A percentile compares a stretch with the other conserved stretches of the same genome.
Conservation (phyloP, 208 protist species). For the Jaenimonas drosophilae region DNA sequence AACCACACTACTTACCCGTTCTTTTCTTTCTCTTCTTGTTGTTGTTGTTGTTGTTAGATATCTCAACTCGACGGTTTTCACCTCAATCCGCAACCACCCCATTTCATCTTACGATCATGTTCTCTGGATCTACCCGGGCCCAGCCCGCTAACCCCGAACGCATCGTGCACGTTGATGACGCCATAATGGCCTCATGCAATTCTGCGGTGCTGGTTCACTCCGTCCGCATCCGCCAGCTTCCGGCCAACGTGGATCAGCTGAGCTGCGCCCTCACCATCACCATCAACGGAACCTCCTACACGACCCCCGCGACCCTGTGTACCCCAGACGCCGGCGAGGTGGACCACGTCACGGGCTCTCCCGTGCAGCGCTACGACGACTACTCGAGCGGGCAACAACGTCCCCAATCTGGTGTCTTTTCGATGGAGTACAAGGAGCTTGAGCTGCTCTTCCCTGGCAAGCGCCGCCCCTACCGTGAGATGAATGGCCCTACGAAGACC, state of each 20-base stretch:
- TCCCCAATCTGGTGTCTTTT: neutral
- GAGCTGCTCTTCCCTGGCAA: constrained; percentile 7
- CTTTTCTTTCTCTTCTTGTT: constrained; percentile 10
- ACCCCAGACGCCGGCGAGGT: constrained; percentile 1
- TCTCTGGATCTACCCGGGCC: neutral
- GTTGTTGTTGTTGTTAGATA: no score
- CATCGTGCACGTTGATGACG: constrained; percentile 3
- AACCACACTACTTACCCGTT: no score
- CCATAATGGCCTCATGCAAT: constrained; percentile 6
- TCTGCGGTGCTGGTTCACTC: constrained; percentile 5
- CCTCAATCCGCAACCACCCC: no score
- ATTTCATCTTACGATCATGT: neutral
- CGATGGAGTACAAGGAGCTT: constrained; percentile 5
- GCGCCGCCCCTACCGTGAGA: constrained; percentile 2
- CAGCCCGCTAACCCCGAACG: constrained; percentile 1
- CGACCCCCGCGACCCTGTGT: neutral
- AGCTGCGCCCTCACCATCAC: constrained; percentile 13
- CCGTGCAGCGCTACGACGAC: neutral
- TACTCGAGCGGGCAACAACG: neutral
- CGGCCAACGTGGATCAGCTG: constrained; percentile 2
- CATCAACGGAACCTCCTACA: constrained; percentile 9
- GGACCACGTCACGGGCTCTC: neutral
- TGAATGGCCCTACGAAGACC: neutral
- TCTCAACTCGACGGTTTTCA: no score
- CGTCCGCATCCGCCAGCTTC: constrained; percentile 7